These are phyloP conservation scores for Phytophthora citrophthora DNA, from an alignment of 352 stramenopile genomes.

Conservation along the genomic window DNA sequence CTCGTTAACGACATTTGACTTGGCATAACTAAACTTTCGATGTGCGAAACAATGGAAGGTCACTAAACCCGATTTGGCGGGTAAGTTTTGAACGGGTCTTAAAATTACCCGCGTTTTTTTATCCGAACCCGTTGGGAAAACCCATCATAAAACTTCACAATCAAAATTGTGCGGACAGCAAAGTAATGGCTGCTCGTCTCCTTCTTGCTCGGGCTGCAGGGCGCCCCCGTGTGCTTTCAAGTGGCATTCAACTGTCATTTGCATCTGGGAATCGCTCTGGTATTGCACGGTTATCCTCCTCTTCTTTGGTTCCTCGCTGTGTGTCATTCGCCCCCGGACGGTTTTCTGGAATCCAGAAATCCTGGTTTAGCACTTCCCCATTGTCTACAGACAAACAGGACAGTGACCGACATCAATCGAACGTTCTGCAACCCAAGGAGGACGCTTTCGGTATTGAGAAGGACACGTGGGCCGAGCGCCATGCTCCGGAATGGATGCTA, in stretches of 20 bases:
- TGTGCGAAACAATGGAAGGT: background rate
- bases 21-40: background rate
- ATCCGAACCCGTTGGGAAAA: slow-evolving; percentile 13
- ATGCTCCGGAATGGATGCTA: slow-evolving; percentile 79
- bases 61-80: slow-evolving; percentile 5
- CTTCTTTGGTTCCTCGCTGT: slow-evolving; percentile 1
- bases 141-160: slow-evolving; percentile 1
- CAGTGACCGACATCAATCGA: background rate
- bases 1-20: slow-evolving; percentile 4
- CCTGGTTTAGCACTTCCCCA: slow-evolving; percentile 15
- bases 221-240: slow-evolving; percentile 1
- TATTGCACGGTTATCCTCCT: slow-evolving; percentile 1
- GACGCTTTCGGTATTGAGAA: slow-evolving; percentile 80
- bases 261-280: background rate
- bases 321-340: slow-evolving; percentile 13
- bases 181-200: slow-evolving; percentile 22
- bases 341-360: slow-evolving; percentile 18
- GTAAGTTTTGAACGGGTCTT: background rate
- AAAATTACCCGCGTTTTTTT: slow-evolving; percentile 30
- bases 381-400: slow-evolving; percentile 4
- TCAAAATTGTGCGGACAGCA: slow-evolving; percentile 9
- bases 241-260: background rate
- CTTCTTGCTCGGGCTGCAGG: slow-evolving; percentile 18
- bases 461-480: slow-evolving; percentile 84
- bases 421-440: background rate